phyloP scores from a whole-genome alignment of 495 filamentous ascomycete species.

The Penicillium malachiteum region DNA sequence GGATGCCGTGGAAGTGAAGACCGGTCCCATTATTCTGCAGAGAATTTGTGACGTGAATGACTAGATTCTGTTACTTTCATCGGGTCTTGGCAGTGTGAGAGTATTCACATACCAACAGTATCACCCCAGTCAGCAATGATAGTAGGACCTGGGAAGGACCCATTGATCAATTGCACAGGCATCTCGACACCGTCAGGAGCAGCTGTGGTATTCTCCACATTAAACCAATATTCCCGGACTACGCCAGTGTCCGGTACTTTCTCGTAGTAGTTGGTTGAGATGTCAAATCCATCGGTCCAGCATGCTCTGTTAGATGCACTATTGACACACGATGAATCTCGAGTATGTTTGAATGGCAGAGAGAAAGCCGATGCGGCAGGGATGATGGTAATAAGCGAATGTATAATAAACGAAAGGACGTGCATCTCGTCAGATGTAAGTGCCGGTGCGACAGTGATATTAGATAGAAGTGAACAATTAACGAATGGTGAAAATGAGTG shows the following conservation, averaged over 20 bases:
- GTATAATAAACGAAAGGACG: slow-evolving; percentile 4
- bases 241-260: slow-evolving; percentile 38
- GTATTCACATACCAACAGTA: slow-evolving; percentile 10
- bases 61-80: slow-evolving; percentile 25
- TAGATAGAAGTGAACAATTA: background rate
- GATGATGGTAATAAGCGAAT: slow-evolving; percentile 5
- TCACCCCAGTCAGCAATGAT: slow-evolving; percentile 70
- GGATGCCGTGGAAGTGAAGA: slow-evolving; percentile 54
- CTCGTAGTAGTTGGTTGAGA: slow-evolving; percentile 46
- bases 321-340: slow-evolving; percentile 7
- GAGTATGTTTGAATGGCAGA: background rate
- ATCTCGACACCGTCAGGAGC: slow-evolving; percentile 76
- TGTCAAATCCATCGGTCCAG: slow-evolving; percentile 13
- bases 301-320: slow-evolving; percentile 10
- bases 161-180: slow-evolving; percentile 79
- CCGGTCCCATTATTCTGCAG: slow-evolving; percentile 63
- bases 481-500: background rate
- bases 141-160: slow-evolving; percentile 55
- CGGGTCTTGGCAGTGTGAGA: background rate
- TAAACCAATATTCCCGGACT: slow-evolving; percentile 34
- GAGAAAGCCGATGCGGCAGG: background rate
- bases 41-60: slow-evolving; percentile 68
- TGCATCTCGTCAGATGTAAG: background rate
- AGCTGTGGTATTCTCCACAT: slow-evolving; percentile 47
- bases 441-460: background rate